A percentile compares a stretch with the other conserved stretches of the same genome.
phyloP scores from a whole-genome alignment of 192 early-diverging fungal species.

The Bifiguratus adelaidae region DNA sequence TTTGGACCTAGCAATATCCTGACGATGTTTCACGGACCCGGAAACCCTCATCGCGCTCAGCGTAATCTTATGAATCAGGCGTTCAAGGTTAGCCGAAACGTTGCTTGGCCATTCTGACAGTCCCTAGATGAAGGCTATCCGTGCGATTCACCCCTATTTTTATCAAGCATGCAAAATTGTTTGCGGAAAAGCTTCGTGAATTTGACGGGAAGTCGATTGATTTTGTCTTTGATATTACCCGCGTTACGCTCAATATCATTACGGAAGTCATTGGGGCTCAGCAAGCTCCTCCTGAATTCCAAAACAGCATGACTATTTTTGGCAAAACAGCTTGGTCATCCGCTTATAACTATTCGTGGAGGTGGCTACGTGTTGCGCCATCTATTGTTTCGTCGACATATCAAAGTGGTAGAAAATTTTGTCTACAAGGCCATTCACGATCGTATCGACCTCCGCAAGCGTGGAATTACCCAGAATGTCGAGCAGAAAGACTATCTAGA shows the following conservation, averaged over 20 bases:
- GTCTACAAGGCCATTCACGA: slow-evolving; percentile 2
- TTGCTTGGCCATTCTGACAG: no score
- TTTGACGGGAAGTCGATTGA: no score
- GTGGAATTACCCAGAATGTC: background rate
- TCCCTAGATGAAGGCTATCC: no score
- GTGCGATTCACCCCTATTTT: no score
- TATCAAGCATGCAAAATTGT: no score
- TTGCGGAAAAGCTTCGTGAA: no score
- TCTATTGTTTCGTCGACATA: background rate
- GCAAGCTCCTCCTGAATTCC: slow-evolving; percentile 3
- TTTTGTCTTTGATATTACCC: no score
- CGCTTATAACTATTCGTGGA: background rate
- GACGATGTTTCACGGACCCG: background rate
- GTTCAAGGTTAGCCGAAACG: background rate
- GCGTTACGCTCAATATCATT: slow-evolving; percentile 2
- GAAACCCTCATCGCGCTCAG: background rate
- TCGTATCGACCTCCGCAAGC: background rate
- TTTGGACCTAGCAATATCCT: background rate
- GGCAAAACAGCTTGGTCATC: background rate
- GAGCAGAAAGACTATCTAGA: background rate
- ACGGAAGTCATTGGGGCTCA: slow-evolving; percentile 5
- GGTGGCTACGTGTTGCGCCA: slow-evolving; percentile 7
- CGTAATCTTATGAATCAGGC: slow-evolving; percentile 1
- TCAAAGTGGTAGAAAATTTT: slow-evolving; percentile 3
- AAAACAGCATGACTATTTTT: slow-evolving; percentile 2